Evolutionary conservation across 2,329 filamentous ascomycete genomes (phyloP), one percentile per base, ranked within the genome.

Genomic region (Bipolaris cookei): DNA sequence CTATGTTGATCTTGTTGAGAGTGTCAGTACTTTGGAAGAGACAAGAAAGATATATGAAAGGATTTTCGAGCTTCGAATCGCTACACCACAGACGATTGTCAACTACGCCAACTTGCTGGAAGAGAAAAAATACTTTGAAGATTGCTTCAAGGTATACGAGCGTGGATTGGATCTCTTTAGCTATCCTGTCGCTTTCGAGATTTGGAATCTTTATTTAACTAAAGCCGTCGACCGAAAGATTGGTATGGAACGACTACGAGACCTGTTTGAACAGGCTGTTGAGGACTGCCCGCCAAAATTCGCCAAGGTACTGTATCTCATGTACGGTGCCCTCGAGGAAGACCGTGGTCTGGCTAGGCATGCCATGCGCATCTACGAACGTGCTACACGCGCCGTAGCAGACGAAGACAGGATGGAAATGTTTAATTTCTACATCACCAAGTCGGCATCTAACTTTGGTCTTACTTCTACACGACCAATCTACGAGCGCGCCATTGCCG

Each of bases 361-460:
- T 74, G 96, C 96, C 2, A 99, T 99, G 95, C 90, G 95, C 58
- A 99, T 99, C 66, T 99, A 99, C 78, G 96, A 99, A 79, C 90
- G 95, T 56, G 95, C 95, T 6, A 99, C 95, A 4, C 88, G 95
- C 30, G 93, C 94, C 11, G 96, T 99, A 3, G 89, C 91, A 13
- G 95, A 99, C 70, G 94, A 97, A 71, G 94, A 99, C 76, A 86
- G 92, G 50, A 89, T 93, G 58, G 92, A 97, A 70, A 97, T 99
- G 93, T 99, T 97, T 81, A 95, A 97, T 77, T 97, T 98, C 75
- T 99, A 99, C 81, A 97, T 99, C 73, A 98, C 94, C 56, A 98
- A 99, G 76, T 97, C 93, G 0, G 95, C 95, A 1, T 96, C 92
- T 18, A 99, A 99, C 78, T 99, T 99, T 71, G 95, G 96, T 30